phyloP scores from a whole-genome alignment of 2,329 filamentous ascomycete species.

The Diplodia corticola region DNA sequence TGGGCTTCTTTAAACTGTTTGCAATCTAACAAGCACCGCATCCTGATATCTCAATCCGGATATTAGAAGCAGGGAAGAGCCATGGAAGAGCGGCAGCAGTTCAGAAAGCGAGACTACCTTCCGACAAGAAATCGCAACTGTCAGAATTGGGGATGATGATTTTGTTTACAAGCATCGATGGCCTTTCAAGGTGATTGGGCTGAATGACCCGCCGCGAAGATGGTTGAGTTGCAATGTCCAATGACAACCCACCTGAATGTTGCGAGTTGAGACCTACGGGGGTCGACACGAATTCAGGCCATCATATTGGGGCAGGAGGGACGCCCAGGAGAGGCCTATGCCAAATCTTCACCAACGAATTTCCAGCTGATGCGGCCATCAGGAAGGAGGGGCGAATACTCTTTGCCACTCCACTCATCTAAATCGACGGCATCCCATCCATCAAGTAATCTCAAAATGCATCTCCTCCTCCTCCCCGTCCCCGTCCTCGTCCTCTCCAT shows the following conservation, averaged over 20 bases:
- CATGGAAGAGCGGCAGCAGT: not conserved
- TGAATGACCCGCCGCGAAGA: not conserved
- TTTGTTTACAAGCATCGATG: not conserved
- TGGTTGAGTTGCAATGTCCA: not conserved
- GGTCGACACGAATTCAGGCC: no score
- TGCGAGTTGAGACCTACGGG: no score
- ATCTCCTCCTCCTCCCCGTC: not conserved
- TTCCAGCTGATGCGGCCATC: not conserved
- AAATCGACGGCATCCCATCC: not conserved
- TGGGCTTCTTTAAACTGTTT: no score
- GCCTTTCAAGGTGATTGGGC: not conserved
- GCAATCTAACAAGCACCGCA: not conserved
- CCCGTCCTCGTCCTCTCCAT: not conserved
- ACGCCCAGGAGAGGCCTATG: not conserved
- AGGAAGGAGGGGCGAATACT: not conserved
- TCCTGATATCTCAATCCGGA: not conserved
- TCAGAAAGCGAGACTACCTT: not conserved
- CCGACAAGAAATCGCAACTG: not conserved
- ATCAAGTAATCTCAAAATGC: constrained; percentile 20
- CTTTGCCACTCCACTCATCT: not conserved
- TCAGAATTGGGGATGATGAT: not conserved
- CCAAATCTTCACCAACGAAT: not conserved
- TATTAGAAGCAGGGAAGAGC: not conserved
- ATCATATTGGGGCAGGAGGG: no score
- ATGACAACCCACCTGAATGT: not conserved